phyloP scores from a whole-genome alignment of 1,284 basidiomycete genomes.

The Ustilago esculenta region DNA sequence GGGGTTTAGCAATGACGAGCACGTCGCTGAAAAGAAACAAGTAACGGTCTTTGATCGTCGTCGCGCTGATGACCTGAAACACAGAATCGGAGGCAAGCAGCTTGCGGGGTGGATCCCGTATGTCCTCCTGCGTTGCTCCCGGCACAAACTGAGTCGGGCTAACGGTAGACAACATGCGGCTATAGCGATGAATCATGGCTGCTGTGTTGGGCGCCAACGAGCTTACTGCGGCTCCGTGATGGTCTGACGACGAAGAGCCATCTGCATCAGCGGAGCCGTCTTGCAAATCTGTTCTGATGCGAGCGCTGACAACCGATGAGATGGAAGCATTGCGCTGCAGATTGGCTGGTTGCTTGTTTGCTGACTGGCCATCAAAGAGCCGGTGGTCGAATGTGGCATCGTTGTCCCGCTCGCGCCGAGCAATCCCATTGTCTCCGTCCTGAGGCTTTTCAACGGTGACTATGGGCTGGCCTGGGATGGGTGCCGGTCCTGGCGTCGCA shows the following conservation, averaged over 20 bases:
- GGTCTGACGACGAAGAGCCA: constrained; percentile 5
- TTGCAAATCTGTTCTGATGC: constrained; percentile 30
- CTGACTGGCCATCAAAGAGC: constrained; percentile 12
- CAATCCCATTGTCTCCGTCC: background rate
- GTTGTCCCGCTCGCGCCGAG: constrained; percentile 3
- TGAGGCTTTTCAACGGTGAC: constrained; percentile 9
- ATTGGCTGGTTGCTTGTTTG: constrained; percentile 4
- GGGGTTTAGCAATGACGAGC: constrained; percentile 78
- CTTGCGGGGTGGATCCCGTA: constrained; percentile 81
- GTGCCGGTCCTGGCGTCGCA: constrained; percentile 12
- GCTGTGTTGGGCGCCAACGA: constrained; percentile 46
- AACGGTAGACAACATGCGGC: constrained; percentile 43
- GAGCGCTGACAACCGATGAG: constrained; percentile 32
- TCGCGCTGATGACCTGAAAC: constrained; percentile 89
- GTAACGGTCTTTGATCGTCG: constrained; percentile 94
- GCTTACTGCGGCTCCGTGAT: constrained; percentile 5
- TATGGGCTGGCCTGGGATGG: constrained; percentile 17
- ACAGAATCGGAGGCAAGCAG: constrained; percentile 85
- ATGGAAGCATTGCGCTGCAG: constrained; percentile 36
- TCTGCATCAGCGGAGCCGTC: constrained; percentile 42
- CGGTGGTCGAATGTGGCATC: constrained; percentile 36
- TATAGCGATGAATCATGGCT: constrained; percentile 56
- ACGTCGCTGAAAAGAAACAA: constrained; percentile 95
- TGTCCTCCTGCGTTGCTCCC: constrained; percentile 40
- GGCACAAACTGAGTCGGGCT: constrained; percentile 15